These are phyloP conservation scores for Limnomonas spitsbergensis DNA, from an alignment of 139 green algal species.

Conservation along the genomic window DNA sequence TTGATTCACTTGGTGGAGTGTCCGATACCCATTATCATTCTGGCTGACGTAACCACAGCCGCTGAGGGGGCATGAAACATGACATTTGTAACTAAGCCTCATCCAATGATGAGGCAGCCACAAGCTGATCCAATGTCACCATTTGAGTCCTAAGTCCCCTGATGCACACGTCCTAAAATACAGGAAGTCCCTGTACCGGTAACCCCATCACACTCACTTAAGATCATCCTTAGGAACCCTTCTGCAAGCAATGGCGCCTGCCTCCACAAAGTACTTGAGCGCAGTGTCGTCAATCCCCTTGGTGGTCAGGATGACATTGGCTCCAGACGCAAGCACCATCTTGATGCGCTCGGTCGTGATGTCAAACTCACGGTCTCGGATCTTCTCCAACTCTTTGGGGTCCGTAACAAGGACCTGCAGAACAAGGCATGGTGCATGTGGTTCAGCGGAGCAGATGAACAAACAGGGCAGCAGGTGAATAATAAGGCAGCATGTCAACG, in stretches of 20 bases:
- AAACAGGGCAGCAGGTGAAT: too few relatives aligned
- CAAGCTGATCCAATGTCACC: too few relatives aligned
- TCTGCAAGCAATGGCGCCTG: slow-evolving; percentile 82
- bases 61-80: too few relatives aligned
- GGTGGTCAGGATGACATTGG: slow-evolving; percentile 96
- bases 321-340: slow-evolving; percentile 82
- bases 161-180: too few relatives aligned
- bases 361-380: slow-evolving; percentile 89
- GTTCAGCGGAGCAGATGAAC: too few relatives aligned
- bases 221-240: slow-evolving; percentile 95
- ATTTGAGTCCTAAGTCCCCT: too few relatives aligned
- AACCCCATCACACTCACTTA: slow-evolving; percentile 43
- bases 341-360: slow-evolving; percentile 94
- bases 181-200: background rate
- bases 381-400: slow-evolving; percentile 92
- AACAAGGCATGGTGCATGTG: too few relatives aligned
- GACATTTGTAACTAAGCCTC: too few relatives aligned
- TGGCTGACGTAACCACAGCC: too few relatives aligned
- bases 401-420: slow-evolving; percentile 83
- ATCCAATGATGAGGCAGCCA: too few relatives aligned
- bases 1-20: too few relatives aligned
- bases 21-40: too few relatives aligned
- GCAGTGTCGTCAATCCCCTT: slow-evolving; percentile 99
- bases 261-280: slow-evolving; percentile 99
- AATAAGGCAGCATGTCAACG: background rate